Evolutionary conservation across 495 filamentous ascomycete genomes (phyloP), one percentile per base, ranked within the genome.

Genomic region (Halenospora varia): DNA sequence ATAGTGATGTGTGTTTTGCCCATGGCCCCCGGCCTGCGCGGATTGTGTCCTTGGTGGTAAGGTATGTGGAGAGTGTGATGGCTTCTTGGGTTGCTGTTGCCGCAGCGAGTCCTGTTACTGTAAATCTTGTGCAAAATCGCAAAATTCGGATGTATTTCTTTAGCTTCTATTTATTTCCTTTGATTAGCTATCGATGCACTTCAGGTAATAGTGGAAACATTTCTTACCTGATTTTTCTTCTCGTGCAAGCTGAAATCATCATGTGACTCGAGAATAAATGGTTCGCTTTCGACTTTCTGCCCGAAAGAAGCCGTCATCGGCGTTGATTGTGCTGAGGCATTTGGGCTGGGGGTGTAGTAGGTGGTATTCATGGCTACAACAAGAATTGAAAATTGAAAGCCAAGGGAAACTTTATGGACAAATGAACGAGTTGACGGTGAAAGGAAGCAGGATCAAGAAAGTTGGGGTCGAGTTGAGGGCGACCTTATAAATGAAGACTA

Each of bases 11-110:
- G 18, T 57, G 10, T 22, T 26, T 41, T 0, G 59, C 53, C 59
- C 59, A 62, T 18, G 59, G 59, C 25, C 59, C 59, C 1, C 59
- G 53, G 4, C 49, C 49, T 19, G 41, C 53, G 0, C 48, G 35
- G 2, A 45, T 40, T 18, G 24, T 52, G 11, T 53, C 25, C 10
- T 26, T 35, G 15, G 59, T 62, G 4, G 6, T 1, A n/a, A 52
- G n/a, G 25, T 25, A 62, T 2, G 15, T 54, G 42, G 17, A 35
- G 3, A 62, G 24, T 1, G 42, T 62, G 10, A 26, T 15, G 6
- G 26, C 48, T 57, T 62, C 59, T 25, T 48, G 59, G 13, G 19
- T n/a, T 2, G 49, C 48, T 9, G 54, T 53, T 15, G 48, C 39
- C 9, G 41, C 48, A 2, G 59, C 53, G 6, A 62, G 10, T 19